Conservation (phyloP, 352 stramenopile species). For the Phytophthora foliorum region DNA sequence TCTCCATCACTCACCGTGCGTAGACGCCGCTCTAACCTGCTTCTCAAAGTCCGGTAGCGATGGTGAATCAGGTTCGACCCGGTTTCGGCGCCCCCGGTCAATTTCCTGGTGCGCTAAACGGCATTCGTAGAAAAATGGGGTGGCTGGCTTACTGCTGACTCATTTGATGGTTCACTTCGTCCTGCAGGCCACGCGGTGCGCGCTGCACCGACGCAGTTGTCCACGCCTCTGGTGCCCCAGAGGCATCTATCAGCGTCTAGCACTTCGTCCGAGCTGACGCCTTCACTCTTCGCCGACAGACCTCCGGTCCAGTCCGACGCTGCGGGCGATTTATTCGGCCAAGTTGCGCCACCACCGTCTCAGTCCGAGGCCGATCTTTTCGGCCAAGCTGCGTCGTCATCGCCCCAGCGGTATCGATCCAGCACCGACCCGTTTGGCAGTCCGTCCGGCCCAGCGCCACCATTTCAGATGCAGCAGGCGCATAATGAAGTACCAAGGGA, state of each 20-base stretch:
- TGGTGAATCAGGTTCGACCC: constrained; percentile 49
- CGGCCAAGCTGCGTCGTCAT: constrained; percentile 8
- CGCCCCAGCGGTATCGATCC: constrained; percentile 33
- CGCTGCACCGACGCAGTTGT: constrained; percentile 61
- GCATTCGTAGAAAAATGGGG: not conserved
- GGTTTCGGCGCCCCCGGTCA: constrained; percentile 28
- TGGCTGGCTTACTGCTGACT: not conserved
- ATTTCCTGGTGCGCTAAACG: constrained; percentile 31
- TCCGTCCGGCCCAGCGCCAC: constrained; percentile 29
- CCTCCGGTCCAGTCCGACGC: constrained; percentile 4
- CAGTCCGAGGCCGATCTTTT: constrained; percentile 28
- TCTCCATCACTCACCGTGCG: not conserved
- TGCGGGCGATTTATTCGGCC: constrained; percentile 34
- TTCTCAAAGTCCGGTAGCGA: constrained; percentile 44
- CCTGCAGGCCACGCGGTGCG: constrained; percentile 49
- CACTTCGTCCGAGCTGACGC: constrained; percentile 17
- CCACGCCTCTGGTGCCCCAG: constrained; percentile 61
- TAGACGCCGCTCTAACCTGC: constrained; percentile 4
- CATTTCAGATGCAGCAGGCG: constrained; percentile 41
- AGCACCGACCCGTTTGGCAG: constrained; percentile 43
- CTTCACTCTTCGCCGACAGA: constrained; percentile 21
- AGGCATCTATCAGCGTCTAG: constrained; percentile 43
- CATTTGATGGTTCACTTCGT: not conserved
- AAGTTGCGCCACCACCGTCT: constrained; percentile 5
- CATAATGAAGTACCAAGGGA: constrained; percentile 28